Evolutionary conservation across 179 eudicot species (phyloP), one percentile per base, ranked within the genome.

Genomic region (Vitellaria paradoxa): DNA sequence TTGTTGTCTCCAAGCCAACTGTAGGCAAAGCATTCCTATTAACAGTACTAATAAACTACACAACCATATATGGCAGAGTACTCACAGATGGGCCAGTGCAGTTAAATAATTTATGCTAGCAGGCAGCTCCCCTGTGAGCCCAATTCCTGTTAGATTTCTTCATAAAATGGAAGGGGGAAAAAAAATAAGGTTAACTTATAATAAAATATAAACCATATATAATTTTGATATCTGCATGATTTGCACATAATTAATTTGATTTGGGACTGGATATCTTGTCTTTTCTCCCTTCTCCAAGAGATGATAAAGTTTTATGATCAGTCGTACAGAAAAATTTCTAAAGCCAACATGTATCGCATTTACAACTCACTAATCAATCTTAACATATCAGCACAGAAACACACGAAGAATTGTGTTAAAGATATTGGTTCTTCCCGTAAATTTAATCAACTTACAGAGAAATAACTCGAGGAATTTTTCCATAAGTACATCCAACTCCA

Each of bases 1-100:
- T 90, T 84, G 86, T 93, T 92, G 62, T 77, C 80, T 56, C 90
- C 91, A 42, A 93, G 92, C 90, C 86, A 86, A 56, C 98, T 93
- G 82, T 49, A 67, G 61, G n/a, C 30, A 46, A 72, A 76, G 60
- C 72, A 76, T 47, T 37, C 23, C 23, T 8, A 30, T n/a, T 23
- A 59, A 67, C 10, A 46, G 72, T 9, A 3, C 12, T 2, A 45
- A 7, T 42, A 49, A 21, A 15, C 23, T 46, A 45, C 47, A 50
- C 9, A 50, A 50, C 55, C 9, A 50, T 50, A 7, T 50, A 49
- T 50, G 55, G 12, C 55, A 50, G 5, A 18, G 18, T 50, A 75
- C 98, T 88, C 87, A 93, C 97, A 91, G 70, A 70, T 82, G 81
- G 15, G 47, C 77, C 45, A 93, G 74, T 60, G 85, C 89, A 53